A percentile compares a stretch with the other conserved stretches of the same genome.
phyloP scores from a whole-genome alignment of 2,329 filamentous ascomycete genomes.

The Thielaviopsis euricoi region DNA sequence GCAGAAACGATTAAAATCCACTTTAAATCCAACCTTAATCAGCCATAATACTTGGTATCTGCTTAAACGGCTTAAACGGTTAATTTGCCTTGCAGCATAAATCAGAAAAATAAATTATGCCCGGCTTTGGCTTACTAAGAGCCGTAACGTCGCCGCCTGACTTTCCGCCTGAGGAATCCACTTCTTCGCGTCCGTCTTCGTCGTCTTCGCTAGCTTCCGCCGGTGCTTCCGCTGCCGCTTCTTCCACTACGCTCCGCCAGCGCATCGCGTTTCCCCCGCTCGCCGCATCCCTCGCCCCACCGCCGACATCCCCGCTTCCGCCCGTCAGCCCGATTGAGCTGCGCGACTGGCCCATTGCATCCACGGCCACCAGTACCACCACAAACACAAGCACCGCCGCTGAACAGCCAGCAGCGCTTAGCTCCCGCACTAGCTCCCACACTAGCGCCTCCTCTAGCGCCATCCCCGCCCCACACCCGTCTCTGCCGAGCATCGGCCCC shows the following conservation, averaged over 20 bases:
- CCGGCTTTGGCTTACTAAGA: conserved; percentile 6
- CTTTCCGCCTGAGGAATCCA: not conserved
- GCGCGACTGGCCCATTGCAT: not conserved
- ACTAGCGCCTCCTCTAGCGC: not conserved
- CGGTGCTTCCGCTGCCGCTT: not conserved
- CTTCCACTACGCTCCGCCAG: not conserved
- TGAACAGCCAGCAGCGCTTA: not conserved
- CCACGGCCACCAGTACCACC: not conserved
- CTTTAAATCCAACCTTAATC: not conserved
- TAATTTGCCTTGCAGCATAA: not conserved
- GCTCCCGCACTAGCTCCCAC: not conserved
- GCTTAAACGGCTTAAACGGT: too few relatives aligned
- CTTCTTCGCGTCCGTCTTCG: not conserved
- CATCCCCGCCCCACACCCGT: not conserved
- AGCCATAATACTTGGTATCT: too few relatives aligned
- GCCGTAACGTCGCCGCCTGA: not conserved
- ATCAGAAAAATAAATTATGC: not conserved
- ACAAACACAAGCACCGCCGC: not conserved
- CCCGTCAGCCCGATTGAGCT: conserved; percentile 2
- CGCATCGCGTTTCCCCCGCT: not conserved
- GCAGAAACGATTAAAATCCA: too few relatives aligned
- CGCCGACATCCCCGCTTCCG: not conserved
- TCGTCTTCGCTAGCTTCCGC: not conserved
- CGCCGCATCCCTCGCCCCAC: not conserved
- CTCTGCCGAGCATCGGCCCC: not conserved